Base-by-base conservation (phyloP, 2,329 filamentous ascomycete genomes). In the Pezicula radicicola region DNA sequence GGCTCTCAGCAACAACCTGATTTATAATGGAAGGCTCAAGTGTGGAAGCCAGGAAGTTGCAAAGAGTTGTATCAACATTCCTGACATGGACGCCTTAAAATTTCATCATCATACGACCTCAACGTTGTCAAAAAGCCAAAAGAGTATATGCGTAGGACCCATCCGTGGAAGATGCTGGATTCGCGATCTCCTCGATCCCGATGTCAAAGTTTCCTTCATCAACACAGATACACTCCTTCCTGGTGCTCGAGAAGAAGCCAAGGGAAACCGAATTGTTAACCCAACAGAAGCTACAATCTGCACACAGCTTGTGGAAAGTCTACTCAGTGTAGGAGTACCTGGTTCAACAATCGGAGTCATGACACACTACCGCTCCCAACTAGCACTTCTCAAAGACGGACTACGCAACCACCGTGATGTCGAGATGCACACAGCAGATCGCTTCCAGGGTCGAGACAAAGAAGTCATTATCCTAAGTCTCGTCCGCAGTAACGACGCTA, bases 341-440 rank as follows among this genome's bases (percentile, higher is more conserved):
- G 79, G 88, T 0, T 73, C 75, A 0, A 88, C 93, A 48, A 91
- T 99, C 51, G 94, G 94, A 44, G 88, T 99, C 59, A 97, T 99
- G 74, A 97, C 94, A 15, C 91, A 97, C 70, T 99, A 99, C 70
- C 89, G 94, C 53, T 92, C 89, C 6, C 94, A 99, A 69, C 83
- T 99, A 1, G 85, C 90, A 0, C 75, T 96, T 2, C 78, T 99
- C 1, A 89, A 89, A 58, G 83, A 92, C 55, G 78, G 78, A 10
- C 80, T 96, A 33, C 81, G 83, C 30, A 70, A 77, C 60, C 72
- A 76, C 0, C 72, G 76, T 0, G 80, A 81, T 2, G 84, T 99
- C 1, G 94, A 99, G 70, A 91, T 97, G 80, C 91, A 99, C 70
- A 97, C 94, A 0, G 92, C 94, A 3, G 94, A 99, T 71, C 91